phyloP scores from a whole-genome alignment of 345 rosid species.

The Eucalyptus rudis region DNA sequence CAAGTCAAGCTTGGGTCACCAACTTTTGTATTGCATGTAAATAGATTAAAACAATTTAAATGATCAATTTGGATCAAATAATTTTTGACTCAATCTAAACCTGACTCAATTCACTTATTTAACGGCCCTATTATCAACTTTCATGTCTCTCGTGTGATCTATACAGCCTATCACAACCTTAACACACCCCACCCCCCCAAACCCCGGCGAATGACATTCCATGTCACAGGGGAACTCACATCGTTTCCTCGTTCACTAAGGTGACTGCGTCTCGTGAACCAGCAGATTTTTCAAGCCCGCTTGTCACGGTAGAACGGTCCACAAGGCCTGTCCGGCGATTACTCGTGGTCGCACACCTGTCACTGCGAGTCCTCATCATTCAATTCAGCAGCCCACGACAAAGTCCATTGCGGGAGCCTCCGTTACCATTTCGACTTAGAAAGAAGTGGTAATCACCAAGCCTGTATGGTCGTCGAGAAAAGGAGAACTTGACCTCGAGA shows the following conservation, averaged over 20 bases:
- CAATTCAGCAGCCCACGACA: background rate
- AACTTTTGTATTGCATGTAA: no score
- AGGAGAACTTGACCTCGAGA: background rate
- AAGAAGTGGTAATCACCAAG: background rate
- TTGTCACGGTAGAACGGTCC: background rate
- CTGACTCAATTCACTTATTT: background rate
- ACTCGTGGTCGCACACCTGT: background rate
- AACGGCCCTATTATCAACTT: background rate
- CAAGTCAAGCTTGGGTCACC: rapidly evolving
- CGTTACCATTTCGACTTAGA: background rate
- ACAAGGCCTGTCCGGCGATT: background rate
- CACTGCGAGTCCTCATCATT: background rate
- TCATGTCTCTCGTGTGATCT: background rate
- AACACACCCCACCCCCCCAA: no score
- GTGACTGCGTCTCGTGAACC: background rate
- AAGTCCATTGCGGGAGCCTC: background rate
- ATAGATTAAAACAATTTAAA: no score
- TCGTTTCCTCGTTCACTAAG: background rate
- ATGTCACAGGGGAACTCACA: background rate
- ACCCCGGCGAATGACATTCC: background rate
- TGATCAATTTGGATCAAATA: no score
- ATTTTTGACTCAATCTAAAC: background rate
- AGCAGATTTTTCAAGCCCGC: background rate
- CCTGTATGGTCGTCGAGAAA: background rate
- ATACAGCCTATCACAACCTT: background rate